Percentiles rank a stretch among this genome's conserved stretches.
phyloP scores from a whole-genome alignment of 2,329 filamentous ascomycete species.

The Rosellinia necatrix region DNA sequence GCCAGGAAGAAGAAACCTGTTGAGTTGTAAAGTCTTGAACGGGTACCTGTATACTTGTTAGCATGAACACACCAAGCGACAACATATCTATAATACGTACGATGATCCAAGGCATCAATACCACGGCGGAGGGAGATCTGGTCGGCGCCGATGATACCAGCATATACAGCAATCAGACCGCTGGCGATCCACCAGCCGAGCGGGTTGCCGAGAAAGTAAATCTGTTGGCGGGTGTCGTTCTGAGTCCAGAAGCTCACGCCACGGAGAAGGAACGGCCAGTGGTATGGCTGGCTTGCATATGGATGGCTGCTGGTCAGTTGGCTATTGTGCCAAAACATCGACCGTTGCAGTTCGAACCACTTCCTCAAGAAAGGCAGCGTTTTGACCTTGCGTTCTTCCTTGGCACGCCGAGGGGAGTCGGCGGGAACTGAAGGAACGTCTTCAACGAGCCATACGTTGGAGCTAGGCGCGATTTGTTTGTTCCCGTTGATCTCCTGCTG shows the following conservation, averaged over 20 bases:
- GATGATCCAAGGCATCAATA: slow-evolving; percentile 88
- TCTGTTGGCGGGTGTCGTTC: slow-evolving; percentile 91
- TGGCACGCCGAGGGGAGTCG: slow-evolving; percentile 74
- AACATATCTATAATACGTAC: slow-evolving; percentile 63
- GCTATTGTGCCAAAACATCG: slow-evolving; percentile 99
- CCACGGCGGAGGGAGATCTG: slow-evolving; percentile 92
- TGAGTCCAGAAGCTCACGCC: slow-evolving; percentile 99
- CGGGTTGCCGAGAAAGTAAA: slow-evolving; percentile 98
- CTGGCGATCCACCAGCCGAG: slow-evolving; percentile 97
- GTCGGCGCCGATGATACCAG: slow-evolving; percentile 87
- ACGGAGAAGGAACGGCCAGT: slow-evolving; percentile 96
- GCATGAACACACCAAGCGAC: not conserved
- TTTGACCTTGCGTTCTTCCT: slow-evolving; percentile 80
- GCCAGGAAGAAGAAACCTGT: slow-evolving; percentile 99
- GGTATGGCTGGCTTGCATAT: slow-evolving; percentile 91
- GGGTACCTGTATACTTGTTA: slow-evolving; percentile 65
- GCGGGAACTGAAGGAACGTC: slow-evolving; percentile 79
- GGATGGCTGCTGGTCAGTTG: slow-evolving; percentile 96
- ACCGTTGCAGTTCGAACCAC: slow-evolving; percentile 93
- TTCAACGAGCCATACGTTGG: slow-evolving; percentile 94
- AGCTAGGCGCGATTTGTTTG: slow-evolving; percentile 87
- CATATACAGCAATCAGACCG: slow-evolving; percentile 89
- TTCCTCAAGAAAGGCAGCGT: slow-evolving; percentile 86
- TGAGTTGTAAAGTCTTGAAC: slow-evolving; percentile 94
- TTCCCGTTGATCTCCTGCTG: slow-evolving; percentile 99